phyloP scores from a whole-genome alignment of 1,284 basidiomycete species.

The Lentinus polychrous region DNA sequence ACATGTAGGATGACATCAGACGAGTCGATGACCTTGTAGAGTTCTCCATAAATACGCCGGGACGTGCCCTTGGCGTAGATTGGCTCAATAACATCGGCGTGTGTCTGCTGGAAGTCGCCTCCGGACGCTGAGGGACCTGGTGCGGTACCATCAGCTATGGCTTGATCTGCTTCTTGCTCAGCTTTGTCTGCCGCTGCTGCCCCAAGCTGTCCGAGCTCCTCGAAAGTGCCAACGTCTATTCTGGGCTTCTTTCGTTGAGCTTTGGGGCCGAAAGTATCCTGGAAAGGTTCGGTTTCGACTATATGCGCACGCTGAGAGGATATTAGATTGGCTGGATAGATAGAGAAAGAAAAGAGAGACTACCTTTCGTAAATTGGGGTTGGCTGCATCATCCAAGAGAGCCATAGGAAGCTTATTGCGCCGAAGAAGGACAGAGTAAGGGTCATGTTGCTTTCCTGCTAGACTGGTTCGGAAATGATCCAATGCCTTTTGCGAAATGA shows the following conservation, averaged over 20 bases:
- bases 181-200: conserved; percentile 37
- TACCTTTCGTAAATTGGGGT: conserved; percentile 74
- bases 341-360: conserved; percentile 12
- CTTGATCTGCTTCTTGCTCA: conserved; percentile 34
- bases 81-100: conserved; percentile 76
- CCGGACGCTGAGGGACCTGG: conserved; percentile 28
- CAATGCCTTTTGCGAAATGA: conserved; percentile 93
- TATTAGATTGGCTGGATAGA: not conserved
- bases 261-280: conserved; percentile 90
- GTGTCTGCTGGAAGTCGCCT: conserved; percentile 47
- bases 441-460: conserved; percentile 78
- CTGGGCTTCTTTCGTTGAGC: conserved; percentile 86
- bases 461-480: conserved; percentile 92
- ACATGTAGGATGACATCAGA: conserved; percentile 97
- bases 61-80: conserved; percentile 93
- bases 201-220: conserved; percentile 74
- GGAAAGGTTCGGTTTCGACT: conserved; percentile 89
- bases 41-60: conserved; percentile 91
- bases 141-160: conserved; percentile 31
- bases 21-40: conserved; percentile 99
- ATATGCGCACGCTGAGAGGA: conserved; percentile 72
- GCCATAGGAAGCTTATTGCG: conserved; percentile 96
- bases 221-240: conserved; percentile 80
- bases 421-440: conserved; percentile 87
- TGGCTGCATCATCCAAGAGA: conserved; percentile 80